phyloP scores from a whole-genome alignment of 257 asterid genomes.

The Verbena officinalis region DNA sequence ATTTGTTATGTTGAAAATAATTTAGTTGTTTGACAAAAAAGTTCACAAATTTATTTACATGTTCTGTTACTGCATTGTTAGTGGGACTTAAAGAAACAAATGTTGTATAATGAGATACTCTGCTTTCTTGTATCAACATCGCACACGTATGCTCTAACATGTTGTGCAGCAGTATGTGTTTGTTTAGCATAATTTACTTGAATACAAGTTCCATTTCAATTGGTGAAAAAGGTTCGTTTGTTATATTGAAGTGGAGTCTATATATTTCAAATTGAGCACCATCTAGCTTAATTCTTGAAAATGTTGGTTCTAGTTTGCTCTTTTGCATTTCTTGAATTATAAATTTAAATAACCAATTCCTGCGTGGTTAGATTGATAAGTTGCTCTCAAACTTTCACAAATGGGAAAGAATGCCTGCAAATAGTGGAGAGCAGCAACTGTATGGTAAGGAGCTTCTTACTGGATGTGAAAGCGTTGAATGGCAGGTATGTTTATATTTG shows the following conservation, averaged over 20 bases:
- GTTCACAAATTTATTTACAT: not conserved
- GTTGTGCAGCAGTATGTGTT: conserved; percentile 1
- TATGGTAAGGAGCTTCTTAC: conserved; percentile 78
- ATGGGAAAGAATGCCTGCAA: conserved; percentile 79
- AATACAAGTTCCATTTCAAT: conserved; percentile 6
- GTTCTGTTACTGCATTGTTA: not conserved
- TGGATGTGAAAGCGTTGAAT: conserved; percentile 84
- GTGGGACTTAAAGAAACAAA: not conserved
- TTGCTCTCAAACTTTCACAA: conserved; percentile 71
- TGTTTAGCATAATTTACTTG: conserved; percentile 7
- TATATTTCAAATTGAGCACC: conserved; percentile 20
- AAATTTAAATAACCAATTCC: conserved; percentile 22
- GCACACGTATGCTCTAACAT: not conserved
- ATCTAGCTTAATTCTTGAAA: not conserved
- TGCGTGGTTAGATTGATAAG: conserved; percentile 77
- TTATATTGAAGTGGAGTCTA: not conserved
- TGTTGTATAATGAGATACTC: not conserved
- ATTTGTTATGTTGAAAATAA: not conserved
- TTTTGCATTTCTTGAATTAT: conserved; percentile 19
- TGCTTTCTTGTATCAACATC: conserved; percentile 6
- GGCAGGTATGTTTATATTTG: conserved; percentile 78
- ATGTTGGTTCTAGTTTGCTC: conserved; percentile 11
- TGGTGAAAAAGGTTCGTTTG: not conserved
- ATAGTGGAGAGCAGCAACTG: conserved; percentile 60
- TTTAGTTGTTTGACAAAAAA: not conserved